Base-by-base conservation (phyloP, 2,329 filamentous ascomycete genomes). In the Botryosphaeria agaves region DNA sequence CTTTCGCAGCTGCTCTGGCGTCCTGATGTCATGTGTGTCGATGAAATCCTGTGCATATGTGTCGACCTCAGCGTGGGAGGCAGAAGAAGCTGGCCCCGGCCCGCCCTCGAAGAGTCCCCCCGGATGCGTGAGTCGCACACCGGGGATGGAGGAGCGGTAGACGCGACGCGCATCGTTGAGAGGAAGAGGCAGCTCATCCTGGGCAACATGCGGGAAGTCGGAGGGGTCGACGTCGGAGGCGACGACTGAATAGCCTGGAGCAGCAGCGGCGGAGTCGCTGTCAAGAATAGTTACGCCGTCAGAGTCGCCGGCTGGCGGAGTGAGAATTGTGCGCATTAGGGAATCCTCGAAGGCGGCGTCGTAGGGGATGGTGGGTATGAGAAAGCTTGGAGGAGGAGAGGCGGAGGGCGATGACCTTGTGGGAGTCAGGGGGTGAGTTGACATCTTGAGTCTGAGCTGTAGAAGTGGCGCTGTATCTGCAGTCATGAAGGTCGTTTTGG, bases 71-170 rank as follows among this genome's bases (percentile, higher is more conserved):
- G 41, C 37, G 3, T 53, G 48, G 7, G 50, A 45, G 1, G 58
- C 50, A 11, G 28, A 18, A n/a, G 28, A 19, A 3, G 12, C 15
- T 11, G 28, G 27, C n/a, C 11, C 9, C 1, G 56, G 57, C 1
- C 60, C 60, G n/a, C 60, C 60, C 26, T 61, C 58, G 17, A 60
- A 45, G 26, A 57, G 59, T n/a, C 60, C 60, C 7, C 53, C 51
- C 2, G 48, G 47, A 36, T 63, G 59, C 0, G 60, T 64, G 31
- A 63, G 51, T 19, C 46, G 46, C 8, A 64, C 35, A 18, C 57
- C 58, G 0, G 57, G 52, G n/a, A 63, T 44, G 5, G 52, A 47
- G 16, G 50, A 55, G 21, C 51, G 39, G 42, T 56, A 54, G 8
- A 50, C 55, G 18, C 60, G 55, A 2, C 58, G 51, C 1, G 51